phyloP scores from a whole-genome alignment of 192 early-diverging fungal species.

The Rhizophagus clarus region DNA sequence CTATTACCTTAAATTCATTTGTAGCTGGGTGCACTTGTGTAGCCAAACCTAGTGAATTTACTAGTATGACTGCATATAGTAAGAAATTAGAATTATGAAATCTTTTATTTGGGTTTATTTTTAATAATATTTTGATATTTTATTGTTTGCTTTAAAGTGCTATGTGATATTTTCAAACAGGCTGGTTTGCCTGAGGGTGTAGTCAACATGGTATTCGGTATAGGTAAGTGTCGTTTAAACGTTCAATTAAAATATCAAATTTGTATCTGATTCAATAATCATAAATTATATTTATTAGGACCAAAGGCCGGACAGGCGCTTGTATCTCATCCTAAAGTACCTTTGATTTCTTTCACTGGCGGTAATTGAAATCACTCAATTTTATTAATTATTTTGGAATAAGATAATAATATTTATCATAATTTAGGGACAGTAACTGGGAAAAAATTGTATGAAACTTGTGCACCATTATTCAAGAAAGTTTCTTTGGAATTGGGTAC shows the following conservation, averaged over 20 bases:
- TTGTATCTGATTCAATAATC: not conserved
- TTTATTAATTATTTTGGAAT: not conserved
- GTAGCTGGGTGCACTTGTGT: slow-evolving; percentile 70
- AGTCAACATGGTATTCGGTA: slow-evolving; percentile 79
- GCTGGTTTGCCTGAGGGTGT: slow-evolving; percentile 74
- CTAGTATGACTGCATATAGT: slow-evolving; percentile 52
- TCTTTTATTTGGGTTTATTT: not conserved
- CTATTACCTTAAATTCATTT: slow-evolving; percentile 13
- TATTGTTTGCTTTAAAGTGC: slow-evolving; percentile 36
- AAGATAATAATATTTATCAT: not conserved
- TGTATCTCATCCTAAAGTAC: slow-evolving; percentile 66
- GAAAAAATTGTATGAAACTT: slow-evolving; percentile 46
- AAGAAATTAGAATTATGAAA: not conserved
- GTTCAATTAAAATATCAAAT: not conserved
- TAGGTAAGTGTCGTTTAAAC: slow-evolving; percentile 27
- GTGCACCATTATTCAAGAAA: slow-evolving; percentile 64
- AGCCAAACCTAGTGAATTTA: slow-evolving; percentile 72
- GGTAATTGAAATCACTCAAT: slow-evolving; percentile 34
- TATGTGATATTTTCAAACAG: slow-evolving; percentile 63
- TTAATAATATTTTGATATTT: not conserved
- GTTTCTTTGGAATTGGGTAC: slow-evolving; percentile 68
- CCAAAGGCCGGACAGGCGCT: slow-evolving; percentile 60
- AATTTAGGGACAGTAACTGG: slow-evolving; percentile 59
- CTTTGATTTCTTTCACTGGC: slow-evolving; percentile 72
- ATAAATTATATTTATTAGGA: slow-evolving; percentile 35